These are phyloP conservation scores for Wickerhamomyces ciferrii DNA, from an alignment of 805 yeast species.

Conservation along the genomic window DNA sequence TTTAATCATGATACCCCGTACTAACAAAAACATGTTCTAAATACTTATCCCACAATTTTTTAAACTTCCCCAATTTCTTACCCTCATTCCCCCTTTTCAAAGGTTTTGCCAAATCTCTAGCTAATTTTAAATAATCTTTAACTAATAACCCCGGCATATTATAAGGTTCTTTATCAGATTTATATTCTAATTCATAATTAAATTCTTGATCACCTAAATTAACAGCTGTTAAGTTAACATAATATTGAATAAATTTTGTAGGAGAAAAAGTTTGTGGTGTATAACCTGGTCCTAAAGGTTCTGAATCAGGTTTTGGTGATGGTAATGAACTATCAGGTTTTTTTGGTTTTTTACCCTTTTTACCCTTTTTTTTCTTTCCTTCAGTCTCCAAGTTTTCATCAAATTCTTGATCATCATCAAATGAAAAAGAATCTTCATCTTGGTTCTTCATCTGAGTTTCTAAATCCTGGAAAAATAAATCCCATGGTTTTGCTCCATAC, in stretches of 20 bases:
- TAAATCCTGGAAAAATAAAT: slow-evolving; percentile 44
- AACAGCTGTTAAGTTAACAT: slow-evolving; percentile 51
- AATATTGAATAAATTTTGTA: slow-evolving; percentile 66
- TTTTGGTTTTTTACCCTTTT: slow-evolving; percentile 19
- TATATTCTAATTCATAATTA: slow-evolving; percentile 59
- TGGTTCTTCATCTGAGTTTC: slow-evolving; percentile 29
- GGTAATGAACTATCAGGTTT: slow-evolving; percentile 56
- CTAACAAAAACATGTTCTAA: slow-evolving; percentile 57
- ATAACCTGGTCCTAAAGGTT: slow-evolving; percentile 73
- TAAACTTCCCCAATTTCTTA: slow-evolving; percentile 18
- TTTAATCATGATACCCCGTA: slow-evolving; percentile 55
- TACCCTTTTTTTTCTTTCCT: slow-evolving; percentile 17
- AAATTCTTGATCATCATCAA: slow-evolving; percentile 10
- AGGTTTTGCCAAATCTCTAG: slow-evolving; percentile 46
- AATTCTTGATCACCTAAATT: slow-evolving; percentile 41
- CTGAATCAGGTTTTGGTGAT: slow-evolving; percentile 47
- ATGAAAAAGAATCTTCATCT: slow-evolving; percentile 19
- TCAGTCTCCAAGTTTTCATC: slow-evolving; percentile 6
- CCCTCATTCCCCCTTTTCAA: slow-evolving; percentile 8
- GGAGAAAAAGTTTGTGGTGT: slow-evolving; percentile 70
- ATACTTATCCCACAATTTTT: slow-evolving; percentile 52
- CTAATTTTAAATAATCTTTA: slow-evolving; percentile 55
- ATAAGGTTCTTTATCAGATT: slow-evolving; percentile 58
- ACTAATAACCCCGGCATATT: slow-evolving; percentile 51
- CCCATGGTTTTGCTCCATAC: slow-evolving; percentile 46